Evolutionary conservation across 2,329 filamentous ascomycete species (phyloP).

Genomic region (Penicillium frequentans): DNA sequence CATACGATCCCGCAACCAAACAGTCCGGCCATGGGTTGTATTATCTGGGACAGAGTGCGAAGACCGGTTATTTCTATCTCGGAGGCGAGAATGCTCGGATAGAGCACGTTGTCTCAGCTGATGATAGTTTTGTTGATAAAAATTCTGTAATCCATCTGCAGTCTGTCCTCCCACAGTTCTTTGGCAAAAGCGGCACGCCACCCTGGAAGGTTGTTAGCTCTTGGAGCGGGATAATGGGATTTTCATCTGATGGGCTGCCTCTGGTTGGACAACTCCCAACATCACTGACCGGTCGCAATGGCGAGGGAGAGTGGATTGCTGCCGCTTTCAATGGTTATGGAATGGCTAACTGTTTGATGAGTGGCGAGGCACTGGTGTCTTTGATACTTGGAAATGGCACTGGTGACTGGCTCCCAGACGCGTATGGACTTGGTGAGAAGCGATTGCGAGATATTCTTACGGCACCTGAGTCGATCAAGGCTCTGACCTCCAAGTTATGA

Average conservation of each 20-base stretch:
- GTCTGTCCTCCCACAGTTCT: constrained; percentile 19
- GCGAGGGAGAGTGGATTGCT: constrained; percentile 51
- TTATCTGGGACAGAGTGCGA: constrained; percentile 27
- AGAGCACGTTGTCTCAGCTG: constrained; percentile 19
- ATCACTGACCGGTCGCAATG: constrained; percentile 34
- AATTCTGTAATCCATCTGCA: constrained; percentile 19
- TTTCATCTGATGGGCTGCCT: constrained; percentile 51
- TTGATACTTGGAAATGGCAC: constrained; percentile 30
- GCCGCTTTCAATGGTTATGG: constrained; percentile 67
- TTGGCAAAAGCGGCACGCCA: constrained; percentile 9
- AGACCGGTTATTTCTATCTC: constrained; percentile 28
- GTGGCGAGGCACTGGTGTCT: constrained; percentile 27
- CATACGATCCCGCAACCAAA: constrained; percentile 18
- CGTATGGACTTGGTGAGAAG: constrained; percentile 22
- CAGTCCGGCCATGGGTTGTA: constrained; percentile 22
- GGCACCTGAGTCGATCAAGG: constrained; percentile 10
- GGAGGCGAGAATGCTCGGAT: constrained; percentile 26
- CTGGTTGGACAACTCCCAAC: constrained; percentile 52
- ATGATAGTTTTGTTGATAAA: constrained; percentile 22
- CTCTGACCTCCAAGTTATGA: constrained; percentile 15
- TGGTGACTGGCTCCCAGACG: constrained; percentile 27
- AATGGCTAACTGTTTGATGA: constrained; percentile 57
- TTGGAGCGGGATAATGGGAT: constrained; percentile 51
- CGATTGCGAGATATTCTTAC: constrained; percentile 17
- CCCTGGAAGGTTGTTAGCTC: constrained; percentile 24